phyloP scores from a whole-genome alignment of 2,329 filamentous ascomycete species.

The Colletotrichum echinochloae region DNA sequence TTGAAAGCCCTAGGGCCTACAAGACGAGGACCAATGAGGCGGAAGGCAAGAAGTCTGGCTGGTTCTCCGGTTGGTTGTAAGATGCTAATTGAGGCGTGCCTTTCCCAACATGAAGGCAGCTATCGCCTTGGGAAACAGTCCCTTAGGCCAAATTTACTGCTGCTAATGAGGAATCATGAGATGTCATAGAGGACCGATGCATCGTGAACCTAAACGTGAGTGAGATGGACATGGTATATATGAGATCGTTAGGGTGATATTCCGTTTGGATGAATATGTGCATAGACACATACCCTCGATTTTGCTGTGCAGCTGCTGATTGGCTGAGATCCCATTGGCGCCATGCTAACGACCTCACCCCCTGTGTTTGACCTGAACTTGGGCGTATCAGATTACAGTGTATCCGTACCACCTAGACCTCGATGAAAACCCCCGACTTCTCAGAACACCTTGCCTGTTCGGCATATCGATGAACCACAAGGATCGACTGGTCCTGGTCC shows the following conservation, averaged over 20 bases:
- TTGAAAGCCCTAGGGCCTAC: conserved; percentile 89
- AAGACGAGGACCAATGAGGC: conserved; percentile 68
- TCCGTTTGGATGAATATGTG: not conserved
- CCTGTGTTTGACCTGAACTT: conserved; percentile 41
- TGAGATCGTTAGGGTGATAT: conserved; percentile 10
- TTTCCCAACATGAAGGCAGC: not conserved
- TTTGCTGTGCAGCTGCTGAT: not conserved
- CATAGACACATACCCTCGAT: not conserved
- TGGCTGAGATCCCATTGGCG: conserved; percentile 7
- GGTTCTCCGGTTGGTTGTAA: conserved; percentile 28
- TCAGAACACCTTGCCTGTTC: conserved; percentile 8
- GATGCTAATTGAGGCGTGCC: conserved; percentile 5
- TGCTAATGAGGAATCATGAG: not conserved
- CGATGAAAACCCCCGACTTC: conserved; percentile 12
- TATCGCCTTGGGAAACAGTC: not conserved
- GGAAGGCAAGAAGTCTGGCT: conserved; percentile 39
- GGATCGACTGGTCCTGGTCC: not conserved
- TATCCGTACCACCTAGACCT: conserved; percentile 18
- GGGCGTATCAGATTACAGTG: conserved; percentile 31
- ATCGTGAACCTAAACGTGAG: not conserved
- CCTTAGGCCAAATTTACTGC: not conserved
- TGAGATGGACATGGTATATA: not conserved
- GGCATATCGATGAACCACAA: conserved; percentile 5
- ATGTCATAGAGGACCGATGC: not conserved
- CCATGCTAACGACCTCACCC: conserved; percentile 21